phyloP scores from a whole-genome alignment of 2,329 filamentous ascomycete genomes.

The Arthroderma sp. region DNA sequence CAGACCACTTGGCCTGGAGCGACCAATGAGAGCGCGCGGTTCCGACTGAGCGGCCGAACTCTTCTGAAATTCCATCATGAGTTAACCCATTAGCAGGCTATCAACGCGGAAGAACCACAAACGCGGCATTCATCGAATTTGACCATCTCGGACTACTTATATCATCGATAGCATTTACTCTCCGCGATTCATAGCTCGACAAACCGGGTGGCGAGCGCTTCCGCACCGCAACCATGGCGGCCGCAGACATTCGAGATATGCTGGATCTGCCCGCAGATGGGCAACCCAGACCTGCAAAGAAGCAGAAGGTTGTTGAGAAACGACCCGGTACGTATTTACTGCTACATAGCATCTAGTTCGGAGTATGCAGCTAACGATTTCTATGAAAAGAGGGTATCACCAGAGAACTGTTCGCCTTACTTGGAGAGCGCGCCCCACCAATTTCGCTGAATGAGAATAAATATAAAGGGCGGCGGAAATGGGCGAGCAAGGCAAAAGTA shows the following conservation, averaged over 20 bases:
- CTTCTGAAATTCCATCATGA: no score
- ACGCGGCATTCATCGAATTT: not conserved
- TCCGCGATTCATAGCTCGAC: not conserved
- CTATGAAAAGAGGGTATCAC: slow-evolving; percentile 33
- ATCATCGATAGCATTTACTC: not conserved
- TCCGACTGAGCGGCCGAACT: no score
- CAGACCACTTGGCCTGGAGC: no score
- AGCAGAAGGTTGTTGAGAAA: slow-evolving; percentile 54
- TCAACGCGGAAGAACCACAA: not conserved
- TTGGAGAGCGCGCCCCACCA: slow-evolving; percentile 39
- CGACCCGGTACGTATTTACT: slow-evolving; percentile 35
- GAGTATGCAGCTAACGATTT: slow-evolving; percentile 1
- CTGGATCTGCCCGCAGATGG: slow-evolving; percentile 57
- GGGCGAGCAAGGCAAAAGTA: slow-evolving; percentile 31
- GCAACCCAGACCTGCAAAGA: slow-evolving; percentile 52
- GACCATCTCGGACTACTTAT: not conserved
- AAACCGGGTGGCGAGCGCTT: not conserved
- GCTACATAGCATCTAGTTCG: not conserved
- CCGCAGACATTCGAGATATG: slow-evolving; percentile 75
- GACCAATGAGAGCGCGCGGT: no score
- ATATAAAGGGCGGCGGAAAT: slow-evolving; percentile 39
- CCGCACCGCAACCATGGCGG: slow-evolving; percentile 29
- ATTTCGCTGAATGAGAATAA: slow-evolving; percentile 40
- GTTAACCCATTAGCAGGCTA: no score
- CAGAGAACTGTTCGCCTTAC: slow-evolving; percentile 37